Conservation (phyloP, 208 protist species). For the Acanthamoeba triangularis region DNA sequence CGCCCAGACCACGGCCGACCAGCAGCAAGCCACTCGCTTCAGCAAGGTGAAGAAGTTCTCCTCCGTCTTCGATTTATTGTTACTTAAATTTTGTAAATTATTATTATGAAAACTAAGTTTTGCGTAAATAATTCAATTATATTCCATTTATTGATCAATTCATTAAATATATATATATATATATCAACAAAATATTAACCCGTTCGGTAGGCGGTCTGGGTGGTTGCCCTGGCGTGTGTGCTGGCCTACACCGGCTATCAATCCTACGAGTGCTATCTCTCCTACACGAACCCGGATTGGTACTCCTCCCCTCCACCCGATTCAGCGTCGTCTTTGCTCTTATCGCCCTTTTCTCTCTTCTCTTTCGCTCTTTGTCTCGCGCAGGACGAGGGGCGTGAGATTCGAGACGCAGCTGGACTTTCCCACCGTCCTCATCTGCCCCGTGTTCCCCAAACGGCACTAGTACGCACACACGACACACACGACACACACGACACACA, state of each 20-base stretch:
- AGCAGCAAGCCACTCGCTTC: background rate
- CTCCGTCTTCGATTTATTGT: too few relatives aligned
- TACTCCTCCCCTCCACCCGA: background rate
- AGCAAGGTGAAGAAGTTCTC: too few relatives aligned
- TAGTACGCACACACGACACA: background rate
- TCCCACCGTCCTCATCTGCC: background rate
- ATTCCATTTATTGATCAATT: too few relatives aligned
- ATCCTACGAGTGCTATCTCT: background rate
- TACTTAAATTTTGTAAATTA: too few relatives aligned
- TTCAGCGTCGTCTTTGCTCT: background rate
- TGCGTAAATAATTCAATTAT: too few relatives aligned
- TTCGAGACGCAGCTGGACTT: background rate
- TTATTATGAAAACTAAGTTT: too few relatives aligned
- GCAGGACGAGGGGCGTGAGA: background rate
- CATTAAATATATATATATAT: too few relatives aligned
- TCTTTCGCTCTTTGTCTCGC: background rate
- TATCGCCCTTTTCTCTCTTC: background rate
- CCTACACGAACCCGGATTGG: constrained; percentile 28
- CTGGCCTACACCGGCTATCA: constrained; percentile 27
- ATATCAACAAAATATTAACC: background rate
- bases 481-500: background rate
- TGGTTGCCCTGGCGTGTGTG: background rate
- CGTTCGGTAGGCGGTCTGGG: background rate
- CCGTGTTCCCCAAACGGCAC: background rate
- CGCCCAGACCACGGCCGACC: constrained; percentile 3